Percentiles rank a stretch among this genome's conserved stretches.
These are phyloP conservation scores for Wickerhamiella brachini DNA, from an alignment of 805 yeast genomes.

Conservation along the genomic window DNA sequence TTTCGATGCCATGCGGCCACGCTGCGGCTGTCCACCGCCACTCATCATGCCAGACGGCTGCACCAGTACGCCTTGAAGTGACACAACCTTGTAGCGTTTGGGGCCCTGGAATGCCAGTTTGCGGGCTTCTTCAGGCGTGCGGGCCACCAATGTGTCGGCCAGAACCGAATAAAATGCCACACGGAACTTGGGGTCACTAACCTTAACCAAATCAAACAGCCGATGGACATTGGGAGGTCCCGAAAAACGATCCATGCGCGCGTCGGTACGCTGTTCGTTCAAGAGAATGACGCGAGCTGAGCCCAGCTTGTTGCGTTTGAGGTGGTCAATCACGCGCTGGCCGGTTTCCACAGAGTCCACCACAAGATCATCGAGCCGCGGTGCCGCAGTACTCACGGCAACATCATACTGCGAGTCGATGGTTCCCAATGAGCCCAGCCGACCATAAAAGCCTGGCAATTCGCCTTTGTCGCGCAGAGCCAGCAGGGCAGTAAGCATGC, in stretches of 20 bases:
- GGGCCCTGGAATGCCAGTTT: slow-evolving; percentile 66
- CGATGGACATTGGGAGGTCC: slow-evolving; percentile 63
- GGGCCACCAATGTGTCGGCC: slow-evolving; percentile 78
- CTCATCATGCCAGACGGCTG: slow-evolving; percentile 92
- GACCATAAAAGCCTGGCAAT: slow-evolving; percentile 72
- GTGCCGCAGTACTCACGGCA: slow-evolving; percentile 91
- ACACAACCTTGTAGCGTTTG: slow-evolving; percentile 76
- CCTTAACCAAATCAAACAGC: slow-evolving; percentile 67
- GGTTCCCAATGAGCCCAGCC: slow-evolving; percentile 84
- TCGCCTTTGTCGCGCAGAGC: slow-evolving; percentile 69
- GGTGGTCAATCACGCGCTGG: slow-evolving; percentile 63
- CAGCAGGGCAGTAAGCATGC: slow-evolving; percentile 54
- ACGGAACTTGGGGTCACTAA: slow-evolving; percentile 50
- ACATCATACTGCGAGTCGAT: slow-evolving; percentile 82
- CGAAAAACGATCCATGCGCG: slow-evolving; percentile 31
- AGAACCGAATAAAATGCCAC: slow-evolving; percentile 85
- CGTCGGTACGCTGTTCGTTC: slow-evolving; percentile 42
- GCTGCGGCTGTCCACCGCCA: slow-evolving; percentile 72
- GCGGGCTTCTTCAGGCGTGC: slow-evolving; percentile 65
- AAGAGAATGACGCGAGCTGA: slow-evolving; percentile 78
- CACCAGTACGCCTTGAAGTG: slow-evolving; percentile 81
- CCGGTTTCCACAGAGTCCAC: slow-evolving; percentile 69
- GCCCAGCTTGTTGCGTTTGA: slow-evolving; percentile 73
- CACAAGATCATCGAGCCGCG: slow-evolving; percentile 81
- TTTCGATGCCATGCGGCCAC: slow-evolving; percentile 52